A percentile compares a stretch with the other conserved stretches of the same genome.
Evolutionary conservation across 2,329 filamentous ascomycete genomes (phyloP).

Genomic region (Fusarium sarcochroum): DNA sequence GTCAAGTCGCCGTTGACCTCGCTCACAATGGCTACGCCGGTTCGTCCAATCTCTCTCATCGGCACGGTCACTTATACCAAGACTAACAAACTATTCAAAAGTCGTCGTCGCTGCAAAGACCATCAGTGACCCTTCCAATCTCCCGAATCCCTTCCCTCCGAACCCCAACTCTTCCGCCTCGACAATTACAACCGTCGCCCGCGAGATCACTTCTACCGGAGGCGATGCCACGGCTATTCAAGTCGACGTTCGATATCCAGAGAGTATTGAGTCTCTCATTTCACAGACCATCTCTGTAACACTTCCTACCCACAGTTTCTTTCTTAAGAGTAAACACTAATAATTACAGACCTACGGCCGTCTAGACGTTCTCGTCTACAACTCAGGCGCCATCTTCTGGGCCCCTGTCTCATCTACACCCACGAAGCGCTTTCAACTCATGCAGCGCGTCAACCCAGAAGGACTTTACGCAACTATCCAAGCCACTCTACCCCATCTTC

Average conservation of each 20-base stretch:
- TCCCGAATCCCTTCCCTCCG: conserved; percentile 74
- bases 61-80: not conserved
- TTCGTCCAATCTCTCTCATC: conserved; percentile 52
- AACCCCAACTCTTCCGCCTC: conserved; percentile 81
- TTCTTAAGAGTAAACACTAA: conserved; percentile 2
- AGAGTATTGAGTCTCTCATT: conserved; percentile 73
- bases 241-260: conserved; percentile 78
- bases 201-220: conserved; percentile 77
- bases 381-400: conserved; percentile 90
- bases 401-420: conserved; percentile 79
- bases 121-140: conserved; percentile 71
- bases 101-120: conserved; percentile 85
- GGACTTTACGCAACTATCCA: conserved; percentile 82
- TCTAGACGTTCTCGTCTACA: conserved; percentile 84
- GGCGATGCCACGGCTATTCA: conserved; percentile 75
- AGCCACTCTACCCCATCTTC: conserved; percentile 76
- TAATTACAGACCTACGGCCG: conserved; percentile 65
- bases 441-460: conserved; percentile 81
- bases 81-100: conserved; percentile 2
- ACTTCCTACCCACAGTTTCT: not conserved
- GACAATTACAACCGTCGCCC: conserved; percentile 84
- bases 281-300: conserved; percentile 64
- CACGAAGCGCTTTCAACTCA: conserved; percentile 81
- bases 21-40: conserved; percentile 79
- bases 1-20: conserved; percentile 84